Base-by-base conservation (phyloP, 306 rosid genomes). In the Delonix regia region DNA sequence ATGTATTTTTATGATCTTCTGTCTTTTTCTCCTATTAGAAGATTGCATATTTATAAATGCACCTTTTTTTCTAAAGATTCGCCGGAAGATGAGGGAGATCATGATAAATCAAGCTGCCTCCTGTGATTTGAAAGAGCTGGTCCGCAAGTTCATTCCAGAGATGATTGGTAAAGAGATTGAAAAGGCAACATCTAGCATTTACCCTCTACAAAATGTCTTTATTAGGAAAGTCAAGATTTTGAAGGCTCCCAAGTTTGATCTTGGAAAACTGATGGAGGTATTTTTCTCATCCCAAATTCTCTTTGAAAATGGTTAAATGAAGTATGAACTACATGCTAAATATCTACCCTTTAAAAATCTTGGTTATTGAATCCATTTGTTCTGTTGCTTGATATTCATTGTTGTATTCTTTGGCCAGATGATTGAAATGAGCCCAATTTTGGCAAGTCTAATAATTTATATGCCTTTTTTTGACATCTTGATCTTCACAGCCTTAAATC, bases 211-310 rank as follows among this genome's bases (percentile, higher is more conserved):
- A 76, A 93, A 95, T 66, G 98, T 95, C 8, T 95, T 87, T 79
- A 95, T 95, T 41, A 75, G 98, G 2, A 95, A 95, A 83, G 99
- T 93, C 10, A 95, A 95, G 89, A 95, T 95, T 76, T 80, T 95
- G 87, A 95, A 95, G 71, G 97, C 99, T 39, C 99, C 99, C 1
- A 95, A 95, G 80, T 95, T 93, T 71, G 98, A 94, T 83, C 97
- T 94, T 41, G 94, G 95, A 33, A 94, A 91, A 84, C 71, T 95
- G 80, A 95, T 95, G 99, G 99, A 95, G 96, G 99, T 88, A 83
- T 68, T n/a, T 34, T 15, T 61, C 48, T 12, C 21, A 3, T 9
- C 53, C 6, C 0, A 6, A 18, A 16, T n/a, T 10, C 12, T 25
- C 12, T 49, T 51, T 1, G 1, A 49, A 30, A 21, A 18, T 45